Evolutionary conservation across 768 basidiomycete species (phyloP).

Genomic region (Phanerochaete sordida): DNA sequence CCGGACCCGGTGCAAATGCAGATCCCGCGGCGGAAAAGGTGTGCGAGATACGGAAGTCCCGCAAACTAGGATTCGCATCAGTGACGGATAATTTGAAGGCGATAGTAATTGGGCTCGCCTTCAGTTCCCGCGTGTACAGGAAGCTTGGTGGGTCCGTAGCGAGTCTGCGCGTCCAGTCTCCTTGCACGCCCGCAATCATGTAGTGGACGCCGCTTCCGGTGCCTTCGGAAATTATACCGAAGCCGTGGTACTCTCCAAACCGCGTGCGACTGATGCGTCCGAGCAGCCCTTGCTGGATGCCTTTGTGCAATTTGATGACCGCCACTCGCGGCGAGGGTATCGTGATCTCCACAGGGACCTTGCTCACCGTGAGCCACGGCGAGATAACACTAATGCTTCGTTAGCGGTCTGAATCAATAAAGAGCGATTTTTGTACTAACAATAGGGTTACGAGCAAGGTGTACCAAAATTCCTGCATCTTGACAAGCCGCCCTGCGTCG

Average conservation of each 20-base stretch:
- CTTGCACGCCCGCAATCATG: conserved; percentile 76
- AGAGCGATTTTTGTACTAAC: background rate
- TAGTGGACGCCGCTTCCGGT: conserved; percentile 72
- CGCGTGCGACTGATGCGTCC: conserved; percentile 69
- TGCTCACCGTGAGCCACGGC: conserved; percentile 73
- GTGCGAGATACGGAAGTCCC: conserved; percentile 76
- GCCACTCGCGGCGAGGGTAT: conserved; percentile 78
- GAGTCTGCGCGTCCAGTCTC: conserved; percentile 70
- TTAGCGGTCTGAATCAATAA: background rate
- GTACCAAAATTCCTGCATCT: conserved; percentile 78
- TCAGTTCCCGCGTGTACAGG: conserved; percentile 77
- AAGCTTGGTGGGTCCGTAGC: conserved; percentile 65
- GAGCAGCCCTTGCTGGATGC: conserved; percentile 81
- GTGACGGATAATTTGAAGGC: too few species aligned
- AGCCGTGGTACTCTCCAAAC: conserved; percentile 80
- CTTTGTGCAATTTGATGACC: conserved; percentile 72
- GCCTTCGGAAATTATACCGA: conserved; percentile 75
- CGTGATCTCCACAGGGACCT: conserved; percentile 72
- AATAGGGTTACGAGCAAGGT: conserved; percentile 67
- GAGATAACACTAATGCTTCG: conserved; percentile 46
- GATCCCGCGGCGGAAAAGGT: conserved; percentile 71
- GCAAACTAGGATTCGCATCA: too few species aligned
- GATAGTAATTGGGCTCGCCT: conserved; percentile 56
- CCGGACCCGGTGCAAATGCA: conserved; percentile 82
- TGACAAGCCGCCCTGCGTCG: conserved; percentile 45